Base-by-base conservation (phyloP, 75 land plant species). In the Picea glauca region DNA sequence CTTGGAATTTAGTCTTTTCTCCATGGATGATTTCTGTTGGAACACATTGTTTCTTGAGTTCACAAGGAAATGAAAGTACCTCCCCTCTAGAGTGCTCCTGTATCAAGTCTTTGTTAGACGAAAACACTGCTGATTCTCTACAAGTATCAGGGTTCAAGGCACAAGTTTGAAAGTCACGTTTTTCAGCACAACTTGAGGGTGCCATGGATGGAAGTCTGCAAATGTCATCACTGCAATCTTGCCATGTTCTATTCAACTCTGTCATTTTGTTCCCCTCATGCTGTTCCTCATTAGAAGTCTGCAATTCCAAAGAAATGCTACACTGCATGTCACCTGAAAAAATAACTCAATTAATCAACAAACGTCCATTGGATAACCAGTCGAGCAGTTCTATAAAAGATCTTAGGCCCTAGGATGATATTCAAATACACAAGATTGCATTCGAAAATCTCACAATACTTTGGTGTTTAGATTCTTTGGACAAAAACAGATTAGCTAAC, bases 11-110 rank as follows among this genome's bases (percentile, higher is more conserved):
- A 40, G 4, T 43, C 50, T 70, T 40, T 20, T 12, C 18, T 50
- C 8, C 56, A 50, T 50, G 56, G 56, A 9, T 50, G 11, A 21
- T 70, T 70, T 43, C 26, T 70, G 73, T 70, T 9, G 56, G 56
- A 50, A 50, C 56, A 8, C 56, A 9, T 70, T 70, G 50, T 38
- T 38, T 13, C 54, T 70, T 23, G n/a, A 38, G 20, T 18, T 40
- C 73, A 43, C 73, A 70, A 70, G 73, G 50, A 40, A 70, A 70
- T 70, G 26, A 20, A 70, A 70, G 73, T 20, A 1, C 23, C 54
- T 40, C 54, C 54, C 50, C 17, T 35, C 21, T n/a, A 43, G 23
- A 38, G 73, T 40, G 20, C 43, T 38, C 73, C n/a, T 70, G 26
- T 70, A 46, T 20, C 6, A 66, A 66, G 26, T 70, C 12, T 9